Percentiles rank a stretch among this genome's conserved stretches.
phyloP scores from a whole-genome alignment of 2,329 filamentous ascomycete species.

The Colletotrichum scovillei region DNA sequence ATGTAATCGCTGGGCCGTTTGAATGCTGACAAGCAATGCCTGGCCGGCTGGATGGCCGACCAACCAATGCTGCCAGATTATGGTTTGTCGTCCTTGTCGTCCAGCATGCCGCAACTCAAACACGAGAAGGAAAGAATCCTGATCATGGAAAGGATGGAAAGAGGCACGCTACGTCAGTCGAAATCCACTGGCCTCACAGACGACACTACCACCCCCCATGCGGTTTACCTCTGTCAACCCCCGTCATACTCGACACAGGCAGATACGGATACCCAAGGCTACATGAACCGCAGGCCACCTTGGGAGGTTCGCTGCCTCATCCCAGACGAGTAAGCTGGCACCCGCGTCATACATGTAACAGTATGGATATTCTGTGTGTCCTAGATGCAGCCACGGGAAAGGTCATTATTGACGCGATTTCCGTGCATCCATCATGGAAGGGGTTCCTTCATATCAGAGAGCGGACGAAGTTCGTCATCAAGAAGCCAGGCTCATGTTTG shows the following conservation, averaged over 20 bases:
- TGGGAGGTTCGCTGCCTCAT: background rate
- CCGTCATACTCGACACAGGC: conserved; percentile 6
- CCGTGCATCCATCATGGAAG: conserved; percentile 6
- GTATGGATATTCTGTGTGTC: background rate
- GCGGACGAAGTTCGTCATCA: conserved; percentile 21
- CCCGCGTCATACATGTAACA: conserved; percentile 36
- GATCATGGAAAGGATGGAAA: conserved; percentile 1
- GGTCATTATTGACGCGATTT: conserved; percentile 21
- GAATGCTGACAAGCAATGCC: conserved; percentile 21
- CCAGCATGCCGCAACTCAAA: background rate
- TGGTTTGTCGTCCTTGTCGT: background rate
- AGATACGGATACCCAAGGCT: conserved; percentile 6
- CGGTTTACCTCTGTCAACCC: background rate
- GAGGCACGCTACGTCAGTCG: conserved; percentile 34
- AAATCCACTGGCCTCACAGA: conserved; percentile 16
- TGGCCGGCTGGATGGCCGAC: conserved; percentile 28
- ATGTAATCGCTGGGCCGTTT: conserved; percentile 32
- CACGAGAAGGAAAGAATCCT: conserved; percentile 7
- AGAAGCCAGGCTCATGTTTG: conserved; percentile 20
- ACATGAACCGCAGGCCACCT: conserved; percentile 11
- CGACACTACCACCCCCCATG: conserved; percentile 10
- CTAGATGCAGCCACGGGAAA: background rate
- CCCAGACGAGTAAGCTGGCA: conserved; percentile 15
- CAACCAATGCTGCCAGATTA: conserved; percentile 4
- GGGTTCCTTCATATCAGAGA: conserved; percentile 22